Base-by-base conservation (phyloP, 2,329 filamentous ascomycete species). In the Xylariales sp. region DNA sequence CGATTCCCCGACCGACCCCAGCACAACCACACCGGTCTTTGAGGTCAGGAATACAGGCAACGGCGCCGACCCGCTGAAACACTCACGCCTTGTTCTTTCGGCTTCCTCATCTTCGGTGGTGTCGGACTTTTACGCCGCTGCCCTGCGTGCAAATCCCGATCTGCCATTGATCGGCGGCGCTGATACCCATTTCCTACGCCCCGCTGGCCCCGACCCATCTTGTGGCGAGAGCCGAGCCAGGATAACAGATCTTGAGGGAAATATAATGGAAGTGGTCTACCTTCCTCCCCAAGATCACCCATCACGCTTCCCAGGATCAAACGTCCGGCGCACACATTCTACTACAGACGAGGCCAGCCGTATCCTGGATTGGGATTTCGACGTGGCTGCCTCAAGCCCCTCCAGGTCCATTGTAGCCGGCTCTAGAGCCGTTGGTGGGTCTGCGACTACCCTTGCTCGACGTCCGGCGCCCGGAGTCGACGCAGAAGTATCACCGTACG, bases 201-300 rank as follows among this genome's bases (percentile, higher is more conserved):
- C 55, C 40, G 48, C 50, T 40, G 44, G 41, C 32, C 38, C 51
- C n/a, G 53, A 50, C 19, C 29, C 48, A 5, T 40, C 41, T 29
- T 55, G 54, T 57, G 61, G 58, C 50, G 65, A 63, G 48, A 63
- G 53, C 50, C 61, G 55, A 65, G 76, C 63, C 69, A 78, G 67
- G 72, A 81, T 88, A 29, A 74, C 80, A 46, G 88, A 95, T 62
- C 74, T 87, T 41, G 88, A 95, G 65, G 86, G 86, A 38, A 94
- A 95, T 66, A 85, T 77, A 52, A 81, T 95, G 58, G 86, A 93
- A 57, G 84, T 87, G 21, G 78, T 90, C 37, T 85, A 80, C 59
- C 70, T 71, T 7, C 59, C 60, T 10, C 56, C 60, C 28, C 50
- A 53, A 29, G 60, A 61, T 24, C 65, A 68, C 38, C 52, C 60